phyloP scores from a whole-genome alignment of 805 yeast genomes.

The Kodamaea jinghongensis region DNA sequence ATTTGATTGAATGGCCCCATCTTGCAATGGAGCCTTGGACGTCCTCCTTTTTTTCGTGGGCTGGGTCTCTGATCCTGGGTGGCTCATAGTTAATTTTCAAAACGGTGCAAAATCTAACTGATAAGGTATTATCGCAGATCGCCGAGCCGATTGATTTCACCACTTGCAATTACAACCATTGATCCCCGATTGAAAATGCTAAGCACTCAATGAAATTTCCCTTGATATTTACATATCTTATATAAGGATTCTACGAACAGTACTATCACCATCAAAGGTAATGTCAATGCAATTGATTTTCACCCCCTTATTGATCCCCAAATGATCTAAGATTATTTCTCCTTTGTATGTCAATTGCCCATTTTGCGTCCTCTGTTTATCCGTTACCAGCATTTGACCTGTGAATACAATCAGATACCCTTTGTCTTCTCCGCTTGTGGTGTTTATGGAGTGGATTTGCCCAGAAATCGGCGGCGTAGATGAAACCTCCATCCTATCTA shows the following conservation, averaged over 20 bases:
- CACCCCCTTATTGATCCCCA: conserved; percentile 31
- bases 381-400: conserved; percentile 21
- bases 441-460: conserved; percentile 1
- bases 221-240: too few relatives aligned
- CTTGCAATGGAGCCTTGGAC: not conserved
- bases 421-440: conserved; percentile 7
- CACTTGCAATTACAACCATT: too few relatives aligned
- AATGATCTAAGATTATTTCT: conserved; percentile 29
- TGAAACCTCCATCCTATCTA: conserved; percentile 20
- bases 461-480: not conserved
- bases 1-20: conserved; percentile 3
- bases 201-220: too few relatives aligned
- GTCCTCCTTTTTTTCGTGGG: conserved; percentile 2
- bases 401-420: conserved; percentile 24
- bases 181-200: too few relatives aligned
- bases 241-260: conserved; percentile 1
- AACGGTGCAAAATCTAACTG: conserved; percentile 1
- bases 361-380: not conserved
- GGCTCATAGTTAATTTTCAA: conserved; percentile 7
- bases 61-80: not conserved
- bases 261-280: not conserved
- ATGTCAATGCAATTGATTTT: conserved; percentile 16
- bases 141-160: too few relatives aligned
- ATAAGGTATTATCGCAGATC: not conserved
- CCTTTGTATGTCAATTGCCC: conserved; percentile 21